Evolutionary conservation across 208 protist species (phyloP).

Genomic region (Crithidia brevicula): DNA sequence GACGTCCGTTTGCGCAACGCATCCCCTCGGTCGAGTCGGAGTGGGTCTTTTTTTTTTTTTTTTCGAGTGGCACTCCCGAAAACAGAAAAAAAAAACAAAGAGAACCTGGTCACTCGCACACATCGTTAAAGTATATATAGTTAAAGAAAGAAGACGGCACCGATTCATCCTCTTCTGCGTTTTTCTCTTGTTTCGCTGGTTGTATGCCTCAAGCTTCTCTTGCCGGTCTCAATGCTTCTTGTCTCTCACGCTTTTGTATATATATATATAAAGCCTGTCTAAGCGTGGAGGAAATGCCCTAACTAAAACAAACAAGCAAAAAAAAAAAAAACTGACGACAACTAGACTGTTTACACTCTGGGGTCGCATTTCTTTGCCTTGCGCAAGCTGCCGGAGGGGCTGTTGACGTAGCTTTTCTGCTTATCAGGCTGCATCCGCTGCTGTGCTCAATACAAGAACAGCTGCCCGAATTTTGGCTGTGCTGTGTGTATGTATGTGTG

Average conservation of each 20-base stretch:
- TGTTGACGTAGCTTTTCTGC: too few relatives aligned
- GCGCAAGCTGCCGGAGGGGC: too few relatives aligned
- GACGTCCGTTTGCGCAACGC: too few relatives aligned
- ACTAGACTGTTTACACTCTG: too few relatives aligned
- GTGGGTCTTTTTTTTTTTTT: too few relatives aligned
- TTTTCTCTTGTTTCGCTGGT: slow-evolving; percentile 21
- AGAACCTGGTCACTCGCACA: not conserved
- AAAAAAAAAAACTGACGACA: not conserved
- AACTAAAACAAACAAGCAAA: not conserved
- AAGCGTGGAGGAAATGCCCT: too few relatives aligned
- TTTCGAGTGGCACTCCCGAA: slow-evolving; percentile 10
- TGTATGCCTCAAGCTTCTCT: slow-evolving; percentile 10
- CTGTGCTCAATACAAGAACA: too few relatives aligned
- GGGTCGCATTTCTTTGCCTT: too few relatives aligned
- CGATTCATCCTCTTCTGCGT: not conserved
- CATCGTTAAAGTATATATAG: not conserved
- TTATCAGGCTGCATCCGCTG: too few relatives aligned
- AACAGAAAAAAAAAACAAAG: not conserved
- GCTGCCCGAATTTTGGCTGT: too few relatives aligned
- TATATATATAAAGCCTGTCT: slow-evolving; percentile 3
- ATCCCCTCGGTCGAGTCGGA: too few relatives aligned
- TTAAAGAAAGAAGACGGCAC: not conserved
- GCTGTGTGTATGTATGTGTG: too few relatives aligned
- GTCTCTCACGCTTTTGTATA: slow-evolving; percentile 5
- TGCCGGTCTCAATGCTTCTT: not conserved